Evolutionary conservation across 2,329 filamentous ascomycete species (phyloP), one percentile per base, ranked within the genome.

Genomic region (Fusarium sterilihyphosum): DNA sequence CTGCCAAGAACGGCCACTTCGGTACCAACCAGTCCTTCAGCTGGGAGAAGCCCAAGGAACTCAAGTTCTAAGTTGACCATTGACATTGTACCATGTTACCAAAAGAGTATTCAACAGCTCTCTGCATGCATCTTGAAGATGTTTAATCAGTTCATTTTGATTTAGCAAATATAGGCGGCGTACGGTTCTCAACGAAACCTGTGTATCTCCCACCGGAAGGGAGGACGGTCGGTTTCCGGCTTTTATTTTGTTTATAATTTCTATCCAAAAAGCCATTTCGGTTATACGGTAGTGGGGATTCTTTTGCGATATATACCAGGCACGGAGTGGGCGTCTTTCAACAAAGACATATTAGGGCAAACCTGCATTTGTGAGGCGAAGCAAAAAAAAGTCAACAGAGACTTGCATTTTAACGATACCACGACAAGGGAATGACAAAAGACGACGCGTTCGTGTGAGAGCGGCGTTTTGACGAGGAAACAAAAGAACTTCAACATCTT

Each of bases 1-100:
- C 96, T 67, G 96, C 96, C 87, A 98, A 98, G 94, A 98, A 98
- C 88, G 96, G 96, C 81, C 96, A 99, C 91, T 99, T 99, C 87
- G 89, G 89, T 78, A 97, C 95, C 86, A 96, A 98, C 93, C 96
- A 98, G 91, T 88, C 85, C 85, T 99, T 99, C 91, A 91, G 88
- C 86, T 99, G 96, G 96, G 96, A 99, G 92, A 91, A 98, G 91
- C 96, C 96, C 82, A 98, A 98, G 94, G 81, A 89, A 79, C 94
- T 99, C 82, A 95, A 93, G 87, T 93, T 94, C 86, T 98, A 98
- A 91, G 84, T 80, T 72, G 58, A 67, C 64, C 73, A 63, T 56
- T 59, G 54, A 74, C 49, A 43, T 54, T 68, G 60, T 61, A 49
- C 70, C 65, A 65, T 71, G 70, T 49, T 29, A 70, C 41, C 31